Evolutionary conservation across 306 rosid genomes (phyloP), one percentile per base, ranked within the genome.

Genomic region (Malus sylvestris): DNA sequence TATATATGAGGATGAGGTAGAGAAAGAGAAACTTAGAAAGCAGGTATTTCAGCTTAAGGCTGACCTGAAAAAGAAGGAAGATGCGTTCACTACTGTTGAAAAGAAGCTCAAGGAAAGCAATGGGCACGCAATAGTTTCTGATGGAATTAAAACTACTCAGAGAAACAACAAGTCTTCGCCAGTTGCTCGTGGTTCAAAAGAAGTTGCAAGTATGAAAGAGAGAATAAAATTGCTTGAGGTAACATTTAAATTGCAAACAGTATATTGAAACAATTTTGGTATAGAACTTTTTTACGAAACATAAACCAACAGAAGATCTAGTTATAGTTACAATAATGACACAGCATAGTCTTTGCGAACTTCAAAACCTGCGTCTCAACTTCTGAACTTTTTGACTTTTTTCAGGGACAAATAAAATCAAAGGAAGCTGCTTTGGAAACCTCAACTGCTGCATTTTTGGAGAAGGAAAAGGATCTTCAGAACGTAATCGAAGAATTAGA

Each of bases 171-270:
- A 72, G 67, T 61, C 76, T 69, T 57, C 80, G 76, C 68, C 92
- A 29, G 75, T 66, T 70, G 82, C 87, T 70, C 90, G 79, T 58
- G 76, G 81, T 68, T 69, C 82, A 3, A 92, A 88, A 80, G 98
- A 92, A 83, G 85, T 87, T 75, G 75, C 88, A 32, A 83, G 80
- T 81, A 88, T 90, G 68, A 89, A 73, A 86, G 96, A 89, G 83
- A 96, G 77, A 84, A 85, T 87, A 79, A 89, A 88, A 83, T 75
- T 83, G 70, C 99, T 96, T 2, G 93, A 96, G 99, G 99, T 96
- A 96, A 79, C 22, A 68, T 80, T 42, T 72, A 55, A 74, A 25
- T 58, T 69, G 68, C 53, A n/a, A 20, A 25, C 80, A 59, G 15
- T 67, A 16, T 68, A 65, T 71, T 77, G 58, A 68, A 71, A 64